phyloP scores from a whole-genome alignment of 2,329 filamentous ascomycete genomes.

The Fusarium agapanthi region DNA sequence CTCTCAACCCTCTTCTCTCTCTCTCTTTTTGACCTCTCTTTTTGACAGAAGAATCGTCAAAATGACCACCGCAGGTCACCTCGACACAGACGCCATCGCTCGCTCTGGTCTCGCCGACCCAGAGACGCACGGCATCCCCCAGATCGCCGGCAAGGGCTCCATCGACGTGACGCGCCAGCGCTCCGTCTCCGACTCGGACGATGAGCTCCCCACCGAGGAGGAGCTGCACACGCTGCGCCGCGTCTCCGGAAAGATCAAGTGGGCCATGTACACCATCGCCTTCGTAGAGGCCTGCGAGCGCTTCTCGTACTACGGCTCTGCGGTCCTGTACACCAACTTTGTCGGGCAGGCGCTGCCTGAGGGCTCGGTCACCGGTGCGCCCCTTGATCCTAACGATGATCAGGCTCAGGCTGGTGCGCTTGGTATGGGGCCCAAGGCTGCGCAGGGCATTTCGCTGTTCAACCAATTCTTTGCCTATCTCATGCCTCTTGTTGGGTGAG shows the following conservation, averaged over 20 bases:
- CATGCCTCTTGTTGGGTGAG: slow-evolving; percentile 65
- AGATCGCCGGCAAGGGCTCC: slow-evolving; percentile 41
- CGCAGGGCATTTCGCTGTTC: slow-evolving; percentile 58
- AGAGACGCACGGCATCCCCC: slow-evolving; percentile 43
- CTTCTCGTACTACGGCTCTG: slow-evolving; percentile 80
- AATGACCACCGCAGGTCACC: slow-evolving; percentile 49
- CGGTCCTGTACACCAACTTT: slow-evolving; percentile 74
- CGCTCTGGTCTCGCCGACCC: slow-evolving; percentile 45
- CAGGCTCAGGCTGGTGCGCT: slow-evolving; percentile 58
- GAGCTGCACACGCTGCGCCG: slow-evolving; percentile 69
- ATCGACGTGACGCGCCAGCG: slow-evolving; percentile 42
- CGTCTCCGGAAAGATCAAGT: slow-evolving; percentile 71
- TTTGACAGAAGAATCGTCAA: slow-evolving; percentile 12
- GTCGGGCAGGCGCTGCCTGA: slow-evolving; percentile 64
- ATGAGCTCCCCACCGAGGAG: slow-evolving; percentile 64
- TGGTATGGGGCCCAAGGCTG: slow-evolving; percentile 66
- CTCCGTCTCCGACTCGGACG: slow-evolving; percentile 42
- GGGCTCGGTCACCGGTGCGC: slow-evolving; percentile 63
- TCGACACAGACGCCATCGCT: slow-evolving; percentile 50
- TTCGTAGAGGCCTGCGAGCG: slow-evolving; percentile 80
- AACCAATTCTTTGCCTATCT: slow-evolving; percentile 71
- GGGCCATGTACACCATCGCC: slow-evolving; percentile 73
- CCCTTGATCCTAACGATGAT: slow-evolving; percentile 41
- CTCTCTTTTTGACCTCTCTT: not conserved
- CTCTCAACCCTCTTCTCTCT: not conserved